Evolutionary conservation across 345 rosid species (phyloP), one percentile per base, ranked within the genome.

Genomic region (Ceriops decandra): DNA sequence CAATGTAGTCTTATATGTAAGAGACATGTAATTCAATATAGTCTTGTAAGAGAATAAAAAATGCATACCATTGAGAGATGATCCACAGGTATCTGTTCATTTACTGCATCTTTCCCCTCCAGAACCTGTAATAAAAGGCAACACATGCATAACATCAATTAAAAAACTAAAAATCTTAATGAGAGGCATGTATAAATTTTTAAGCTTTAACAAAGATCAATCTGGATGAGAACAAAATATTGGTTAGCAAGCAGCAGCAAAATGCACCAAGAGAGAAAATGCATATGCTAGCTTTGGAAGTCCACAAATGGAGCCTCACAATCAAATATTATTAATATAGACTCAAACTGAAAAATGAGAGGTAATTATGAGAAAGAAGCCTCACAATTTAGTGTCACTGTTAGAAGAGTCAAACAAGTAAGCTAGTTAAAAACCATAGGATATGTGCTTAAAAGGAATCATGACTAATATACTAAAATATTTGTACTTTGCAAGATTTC

Each of bases 51-150:
- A 59, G 15, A 16, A 52, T 4, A 13, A 47, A 16, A 59, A 5
- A 16, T 20, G 52, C 28, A n/a, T 82, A 91, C 99, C 91, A 52
- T 63, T 46, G 88, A 84, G 71, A 95, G 90, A 82, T 83, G 83
- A 77, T 91, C 87, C 24, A 80, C 73, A 38, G 90, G 80, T 57
- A 88, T 67, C 73, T 67, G 84, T 70, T 83, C 85, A 60, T 73
- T 76, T 0, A 70, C 54, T 1, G 64, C 66, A 69, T 81, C 83
- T 73, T 80, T 84, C 77, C 79, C 86, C 65, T 88, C 88, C 77
- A 95, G 79, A 68, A 89, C 89, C 98, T 93, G 81, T 65, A 83
- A 68, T 56, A 36, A 70, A 60, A 70, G 63, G 60, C 28, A 57
- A 68, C 8, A 35, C 13, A 28, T 46, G 70, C 21, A 69, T 22